Evolutionary conservation across 2,329 filamentous ascomycete genomes (phyloP).

Genomic region (Alternaria triticimaculans): DNA sequence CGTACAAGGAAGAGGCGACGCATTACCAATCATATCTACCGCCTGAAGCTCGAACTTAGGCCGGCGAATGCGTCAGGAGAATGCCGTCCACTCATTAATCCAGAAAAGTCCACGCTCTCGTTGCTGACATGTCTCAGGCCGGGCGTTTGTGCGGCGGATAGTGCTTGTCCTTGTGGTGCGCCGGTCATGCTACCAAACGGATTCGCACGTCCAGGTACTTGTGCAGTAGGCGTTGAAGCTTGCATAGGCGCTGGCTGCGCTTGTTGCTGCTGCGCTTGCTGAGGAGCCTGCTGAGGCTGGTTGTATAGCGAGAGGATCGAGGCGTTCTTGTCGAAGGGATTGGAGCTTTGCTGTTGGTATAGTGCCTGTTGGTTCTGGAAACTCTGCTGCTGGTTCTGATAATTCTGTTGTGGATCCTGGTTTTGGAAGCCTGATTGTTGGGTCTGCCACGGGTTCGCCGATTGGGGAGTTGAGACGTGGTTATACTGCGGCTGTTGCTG

Average conservation of each 20-base stretch:
- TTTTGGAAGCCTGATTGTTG: conserved; percentile 32
- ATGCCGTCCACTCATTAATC: conserved; percentile 71
- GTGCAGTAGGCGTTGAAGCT: conserved; percentile 25
- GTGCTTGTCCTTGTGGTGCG: conserved; percentile 27
- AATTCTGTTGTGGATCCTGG: conserved; percentile 23
- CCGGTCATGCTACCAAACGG: conserved; percentile 56
- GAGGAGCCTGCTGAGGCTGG: conserved; percentile 61
- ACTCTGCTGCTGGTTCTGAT: conserved; percentile 20
- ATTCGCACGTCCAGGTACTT: conserved; percentile 58
- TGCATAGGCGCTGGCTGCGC: conserved; percentile 30
- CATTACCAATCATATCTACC: conserved; percentile 17
- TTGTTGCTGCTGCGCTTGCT: conserved; percentile 48
- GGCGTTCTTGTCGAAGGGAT: conserved; percentile 66
- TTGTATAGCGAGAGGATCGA: conserved; percentile 80
- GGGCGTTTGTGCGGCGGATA: conserved; percentile 29
- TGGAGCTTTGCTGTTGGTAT: conserved; percentile 33
- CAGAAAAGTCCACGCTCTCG: conserved; percentile 71
- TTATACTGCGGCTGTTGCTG: conserved; percentile 7
- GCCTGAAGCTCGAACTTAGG: conserved; percentile 64
- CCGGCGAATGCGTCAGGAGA: conserved; percentile 83
- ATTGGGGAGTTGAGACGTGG: conserved; percentile 18
- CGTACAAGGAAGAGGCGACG: background rate
- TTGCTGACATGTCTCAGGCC: conserved; percentile 62
- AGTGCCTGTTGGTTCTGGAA: conserved; percentile 29
- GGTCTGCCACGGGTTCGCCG: conserved; percentile 33